Percentiles rank a stretch among this genome's conserved stretches.
Evolutionary conservation across 768 basidiomycete genomes (phyloP).

Genomic region (Nidularia sp.): DNA sequence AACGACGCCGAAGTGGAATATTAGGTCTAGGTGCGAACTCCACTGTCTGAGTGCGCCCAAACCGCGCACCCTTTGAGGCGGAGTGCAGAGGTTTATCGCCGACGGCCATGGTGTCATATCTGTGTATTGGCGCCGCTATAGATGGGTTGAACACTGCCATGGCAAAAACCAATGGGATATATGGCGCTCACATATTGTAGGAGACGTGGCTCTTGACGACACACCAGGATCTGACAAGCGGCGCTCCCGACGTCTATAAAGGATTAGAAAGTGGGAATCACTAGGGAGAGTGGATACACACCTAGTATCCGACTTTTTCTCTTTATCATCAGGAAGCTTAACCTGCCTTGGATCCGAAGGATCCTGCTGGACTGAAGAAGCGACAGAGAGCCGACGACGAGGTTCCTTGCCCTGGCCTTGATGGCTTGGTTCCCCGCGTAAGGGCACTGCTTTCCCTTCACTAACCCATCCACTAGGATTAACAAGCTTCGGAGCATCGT

Average conservation of each 20-base stretch:
- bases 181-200: slow-evolving; percentile 22
- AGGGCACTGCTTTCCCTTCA: slow-evolving; percentile 28
- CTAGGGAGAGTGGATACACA: too few species aligned
- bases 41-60: slow-evolving; percentile 36
- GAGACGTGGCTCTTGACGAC: slow-evolving; percentile 27
- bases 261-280: too few species aligned
- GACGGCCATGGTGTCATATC: slow-evolving; percentile 31
- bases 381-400: background rate
- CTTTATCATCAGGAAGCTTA: too few species aligned
- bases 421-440: slow-evolving; percentile 2
- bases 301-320: too few species aligned
- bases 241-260: slow-evolving; percentile 13
- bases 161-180: background rate
- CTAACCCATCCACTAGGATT: slow-evolving; percentile 74
- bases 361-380: background rate
- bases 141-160: background rate
- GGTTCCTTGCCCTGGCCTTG: background rate
- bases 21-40: slow-evolving; percentile 29
- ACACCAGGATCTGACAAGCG: slow-evolving; percentile 33
- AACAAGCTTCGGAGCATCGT: slow-evolving; percentile 62
- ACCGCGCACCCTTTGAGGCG: slow-evolving; percentile 11
- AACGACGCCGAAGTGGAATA: background rate
- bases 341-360: too few species aligned
- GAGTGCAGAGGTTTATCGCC: slow-evolving; percentile 3
- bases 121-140: slow-evolving; percentile 24